Evolutionary conservation across 2,329 filamentous ascomycete species (phyloP).

Genomic region (Fusarium humuli): DNA sequence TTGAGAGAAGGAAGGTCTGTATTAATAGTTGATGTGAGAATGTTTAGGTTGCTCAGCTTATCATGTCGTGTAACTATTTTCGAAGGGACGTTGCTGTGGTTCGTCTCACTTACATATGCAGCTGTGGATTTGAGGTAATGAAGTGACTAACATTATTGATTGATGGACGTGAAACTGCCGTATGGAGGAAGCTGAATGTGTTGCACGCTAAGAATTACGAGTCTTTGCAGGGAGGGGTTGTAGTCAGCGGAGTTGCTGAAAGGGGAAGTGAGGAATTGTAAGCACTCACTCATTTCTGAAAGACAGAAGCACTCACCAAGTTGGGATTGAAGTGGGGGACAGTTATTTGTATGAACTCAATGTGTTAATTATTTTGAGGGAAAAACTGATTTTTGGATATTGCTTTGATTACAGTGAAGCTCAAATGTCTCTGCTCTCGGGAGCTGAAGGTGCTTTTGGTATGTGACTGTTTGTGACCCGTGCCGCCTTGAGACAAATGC

Average conservation of each 20-base stretch:
- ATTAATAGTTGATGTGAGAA: not conserved
- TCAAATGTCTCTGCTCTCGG: not conserved
- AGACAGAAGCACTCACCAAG: not conserved
- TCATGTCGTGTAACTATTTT: not conserved
- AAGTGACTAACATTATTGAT: not conserved
- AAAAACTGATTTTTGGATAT: not conserved
- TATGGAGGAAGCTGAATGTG: not conserved
- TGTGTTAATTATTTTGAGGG: no score
- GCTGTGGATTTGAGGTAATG: not conserved
- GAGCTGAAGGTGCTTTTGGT: not conserved
- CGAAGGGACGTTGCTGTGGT: not conserved
- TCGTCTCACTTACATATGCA: not conserved
- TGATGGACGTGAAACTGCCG: not conserved
- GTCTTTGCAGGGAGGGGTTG: not conserved
- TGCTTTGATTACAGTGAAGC: not conserved
- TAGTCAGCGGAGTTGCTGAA: not conserved
- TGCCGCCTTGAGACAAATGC: not conserved
- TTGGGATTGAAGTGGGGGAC: not conserved
- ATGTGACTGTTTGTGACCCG: not conserved
- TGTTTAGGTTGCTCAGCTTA: not conserved
- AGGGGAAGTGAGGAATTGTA: not conserved
- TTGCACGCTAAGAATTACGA: not conserved
- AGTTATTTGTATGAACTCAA: no score
- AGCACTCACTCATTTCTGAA: not conserved
- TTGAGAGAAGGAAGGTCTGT: not conserved